These are phyloP conservation scores for Lophiotrema nucula DNA, from an alignment of 495 filamentous ascomycete genomes.

Conservation along the genomic window DNA sequence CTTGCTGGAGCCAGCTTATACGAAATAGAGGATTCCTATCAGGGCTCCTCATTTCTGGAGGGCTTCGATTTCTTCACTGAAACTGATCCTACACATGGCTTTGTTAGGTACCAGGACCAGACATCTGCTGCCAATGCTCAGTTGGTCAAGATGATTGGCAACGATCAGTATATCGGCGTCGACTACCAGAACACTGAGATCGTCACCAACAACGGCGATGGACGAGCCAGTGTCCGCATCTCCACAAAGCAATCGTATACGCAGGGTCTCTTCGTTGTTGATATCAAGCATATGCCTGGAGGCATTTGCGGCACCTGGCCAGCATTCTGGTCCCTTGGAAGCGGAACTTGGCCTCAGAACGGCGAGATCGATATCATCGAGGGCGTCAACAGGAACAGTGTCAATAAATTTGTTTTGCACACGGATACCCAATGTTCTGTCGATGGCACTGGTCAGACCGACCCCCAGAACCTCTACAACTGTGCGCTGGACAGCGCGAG, in stretches of 20 bases:
- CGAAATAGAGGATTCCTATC: constrained; percentile 12
- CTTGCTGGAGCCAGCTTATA: constrained; percentile 3
- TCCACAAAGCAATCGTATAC: constrained; percentile 35
- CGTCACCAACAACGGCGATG: constrained; percentile 17
- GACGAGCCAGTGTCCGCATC: constrained; percentile 40
- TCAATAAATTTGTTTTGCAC: constrained; percentile 74
- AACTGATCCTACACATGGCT: constrained; percentile 39
- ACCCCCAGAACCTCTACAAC: constrained; percentile 49
- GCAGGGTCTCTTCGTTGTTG: constrained; percentile 41
- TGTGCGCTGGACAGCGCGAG: constrained; percentile 42
- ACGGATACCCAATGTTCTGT: constrained; percentile 64
- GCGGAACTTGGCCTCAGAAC: constrained; percentile 65
- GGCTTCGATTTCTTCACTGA: constrained; percentile 40
- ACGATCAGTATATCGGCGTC: constrained; percentile 34
- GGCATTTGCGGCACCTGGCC: constrained; percentile 39
- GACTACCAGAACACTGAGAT: constrained; percentile 24
- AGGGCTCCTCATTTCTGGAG: constrained; percentile 33
- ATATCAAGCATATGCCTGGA: constrained; percentile 42
- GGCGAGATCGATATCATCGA: constrained; percentile 65
- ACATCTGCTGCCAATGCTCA: constrained; percentile 25
- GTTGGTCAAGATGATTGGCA: constrained; percentile 31
- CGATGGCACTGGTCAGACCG: constrained; percentile 50
- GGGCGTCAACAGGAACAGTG: constrained; percentile 66
- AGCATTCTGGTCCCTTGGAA: constrained; percentile 65
- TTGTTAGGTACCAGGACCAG: constrained; percentile 34